phyloP scores from a whole-genome alignment of 106 monocot genomes.

The Dioscorea zingiberensis region DNA sequence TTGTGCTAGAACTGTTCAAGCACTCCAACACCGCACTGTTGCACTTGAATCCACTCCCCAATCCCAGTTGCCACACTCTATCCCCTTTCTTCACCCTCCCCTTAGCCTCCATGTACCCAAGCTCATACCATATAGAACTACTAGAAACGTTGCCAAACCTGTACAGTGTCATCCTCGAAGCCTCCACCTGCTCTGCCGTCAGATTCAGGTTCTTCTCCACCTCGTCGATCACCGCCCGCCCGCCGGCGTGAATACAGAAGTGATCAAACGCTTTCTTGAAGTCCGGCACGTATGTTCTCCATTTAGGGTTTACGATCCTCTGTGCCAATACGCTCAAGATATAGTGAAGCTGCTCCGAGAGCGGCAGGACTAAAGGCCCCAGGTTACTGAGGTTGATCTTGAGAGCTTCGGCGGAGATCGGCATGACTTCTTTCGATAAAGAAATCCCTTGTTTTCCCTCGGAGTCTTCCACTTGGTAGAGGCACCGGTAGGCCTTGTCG shows the following conservation, averaged over 20 bases:
- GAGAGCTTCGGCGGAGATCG: neutral
- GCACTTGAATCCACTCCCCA: constrained; percentile 43
- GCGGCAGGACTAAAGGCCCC: neutral
- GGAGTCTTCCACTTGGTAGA: neutral
- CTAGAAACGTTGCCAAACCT: constrained; percentile 30
- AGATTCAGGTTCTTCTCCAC: constrained; percentile 2
- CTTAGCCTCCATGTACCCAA: constrained; percentile 15
- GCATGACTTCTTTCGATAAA: neutral
- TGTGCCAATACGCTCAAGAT: neutral
- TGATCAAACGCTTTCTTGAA: constrained; percentile 30
- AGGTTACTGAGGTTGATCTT: neutral
- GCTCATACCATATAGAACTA: constrained; percentile 28
- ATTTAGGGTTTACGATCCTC: neutral
- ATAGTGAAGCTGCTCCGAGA: neutral
- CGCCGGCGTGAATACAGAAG: constrained; percentile 35
- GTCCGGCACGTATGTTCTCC: constrained; percentile 9
- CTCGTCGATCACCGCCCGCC: constrained; percentile 21
- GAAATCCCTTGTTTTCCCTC: neutral
- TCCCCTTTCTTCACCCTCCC: constrained; percentile 14
- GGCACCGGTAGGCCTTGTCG: neutral
- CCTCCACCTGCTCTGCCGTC: constrained; percentile 14
- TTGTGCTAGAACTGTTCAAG: neutral
- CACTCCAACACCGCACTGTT: constrained; percentile 29
- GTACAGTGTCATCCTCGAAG: constrained; percentile 24
- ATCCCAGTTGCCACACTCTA: constrained; percentile 26